phyloP scores from a whole-genome alignment of 2,329 filamentous ascomycete genomes.

The Scedosporium minutisporum region DNA sequence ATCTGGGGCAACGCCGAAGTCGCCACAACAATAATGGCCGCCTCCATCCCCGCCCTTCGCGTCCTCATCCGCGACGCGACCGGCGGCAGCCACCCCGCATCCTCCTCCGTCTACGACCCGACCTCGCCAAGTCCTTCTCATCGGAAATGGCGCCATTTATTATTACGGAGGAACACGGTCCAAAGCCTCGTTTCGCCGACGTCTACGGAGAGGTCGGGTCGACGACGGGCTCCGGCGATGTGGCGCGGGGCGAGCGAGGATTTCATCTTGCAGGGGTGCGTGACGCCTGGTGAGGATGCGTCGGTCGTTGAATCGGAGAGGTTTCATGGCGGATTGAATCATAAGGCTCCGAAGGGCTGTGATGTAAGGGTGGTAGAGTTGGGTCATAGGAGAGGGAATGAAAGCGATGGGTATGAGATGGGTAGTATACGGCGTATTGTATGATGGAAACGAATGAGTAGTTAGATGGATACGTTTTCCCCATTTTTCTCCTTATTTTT shows the following conservation, averaged over 20 bases:
- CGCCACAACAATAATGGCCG: conserved; percentile 13
- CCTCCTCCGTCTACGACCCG: neutral
- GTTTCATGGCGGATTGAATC: too few species aligned
- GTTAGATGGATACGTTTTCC: neutral
- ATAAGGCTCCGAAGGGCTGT: neutral
- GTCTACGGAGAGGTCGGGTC: neutral
- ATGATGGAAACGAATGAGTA: neutral
- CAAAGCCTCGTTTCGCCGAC: neutral
- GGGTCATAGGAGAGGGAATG: neutral
- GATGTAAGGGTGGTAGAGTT: neutral
- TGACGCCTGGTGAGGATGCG: neutral
- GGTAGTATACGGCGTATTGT: neutral
- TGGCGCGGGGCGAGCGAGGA: neutral
- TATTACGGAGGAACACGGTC: neutral
- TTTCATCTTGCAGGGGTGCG: neutral
- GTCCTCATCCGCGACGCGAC: conserved; percentile 10
- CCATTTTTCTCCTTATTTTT: neutral
- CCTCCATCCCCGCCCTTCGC: conserved; percentile 11
- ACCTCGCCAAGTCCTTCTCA: neutral
- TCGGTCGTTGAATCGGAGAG: neutral
- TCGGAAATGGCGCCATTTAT: neutral
- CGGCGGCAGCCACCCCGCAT: neutral
- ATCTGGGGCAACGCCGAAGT: conserved; percentile 13
- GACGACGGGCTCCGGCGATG: neutral
- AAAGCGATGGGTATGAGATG: neutral